Conservation (phyloP, 1,139 yeast species). For the Taiozyma sp. region DNA sequence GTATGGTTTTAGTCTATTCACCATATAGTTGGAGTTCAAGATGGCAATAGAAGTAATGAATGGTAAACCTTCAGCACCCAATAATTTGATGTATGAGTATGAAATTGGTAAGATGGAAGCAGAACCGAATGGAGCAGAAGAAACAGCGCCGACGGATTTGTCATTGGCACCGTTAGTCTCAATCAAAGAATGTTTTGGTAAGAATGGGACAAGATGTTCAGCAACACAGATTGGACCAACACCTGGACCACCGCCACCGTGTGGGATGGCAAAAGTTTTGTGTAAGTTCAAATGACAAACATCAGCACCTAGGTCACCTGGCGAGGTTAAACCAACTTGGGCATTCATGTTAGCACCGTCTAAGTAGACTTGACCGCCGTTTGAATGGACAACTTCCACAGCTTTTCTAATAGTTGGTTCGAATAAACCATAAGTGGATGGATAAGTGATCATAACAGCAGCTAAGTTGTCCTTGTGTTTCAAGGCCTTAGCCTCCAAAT, state of each 20-base stretch:
- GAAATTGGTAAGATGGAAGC: conserved; percentile 92
- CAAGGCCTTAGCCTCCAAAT: conserved; percentile 67
- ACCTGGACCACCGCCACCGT: conserved; percentile 99
- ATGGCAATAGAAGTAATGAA: conserved; percentile 85
- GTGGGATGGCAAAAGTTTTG: conserved; percentile 96
- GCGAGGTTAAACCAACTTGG: conserved; percentile 94
- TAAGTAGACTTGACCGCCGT: conserved; percentile 94
- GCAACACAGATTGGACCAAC: conserved; percentile 97
- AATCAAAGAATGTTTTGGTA: conserved; percentile 72
- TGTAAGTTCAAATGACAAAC: conserved; percentile 96
- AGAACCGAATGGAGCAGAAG: conserved; percentile 95
- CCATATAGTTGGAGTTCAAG: conserved; percentile 94
- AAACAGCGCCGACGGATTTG: conserved; percentile 65
- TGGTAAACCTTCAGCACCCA: conserved; percentile 83
- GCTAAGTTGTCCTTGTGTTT: conserved; percentile 69
- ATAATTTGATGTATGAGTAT: conserved; percentile 88
- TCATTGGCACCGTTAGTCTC: conserved; percentile 43
- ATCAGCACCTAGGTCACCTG: conserved; percentile 98
- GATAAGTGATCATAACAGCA: conserved; percentile 94
- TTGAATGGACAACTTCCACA: conserved; percentile 70
- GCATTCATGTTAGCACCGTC: conserved; percentile 99
- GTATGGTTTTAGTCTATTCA: conserved; percentile 62
- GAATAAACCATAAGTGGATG: conserved; percentile 93
- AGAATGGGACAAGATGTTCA: conserved; percentile 70
- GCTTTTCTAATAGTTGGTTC: conserved; percentile 89